Conservation (phyloP, 108 stramenopile species). For the Fistulifera solaris region DNA sequence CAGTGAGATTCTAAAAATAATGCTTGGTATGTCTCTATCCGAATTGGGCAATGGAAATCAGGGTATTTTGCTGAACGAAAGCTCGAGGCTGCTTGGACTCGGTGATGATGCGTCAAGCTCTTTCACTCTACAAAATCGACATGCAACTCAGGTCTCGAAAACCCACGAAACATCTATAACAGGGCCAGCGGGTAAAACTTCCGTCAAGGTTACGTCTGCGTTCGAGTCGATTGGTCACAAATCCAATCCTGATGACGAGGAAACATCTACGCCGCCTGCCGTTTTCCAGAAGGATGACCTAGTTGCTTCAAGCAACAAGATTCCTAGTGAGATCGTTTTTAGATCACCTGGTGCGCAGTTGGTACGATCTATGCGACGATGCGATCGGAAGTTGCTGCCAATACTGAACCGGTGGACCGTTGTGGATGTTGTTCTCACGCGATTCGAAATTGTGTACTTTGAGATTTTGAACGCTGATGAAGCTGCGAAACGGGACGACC, state of each 20-base stretch:
- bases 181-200: constrained; percentile 31
- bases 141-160: constrained; percentile 14
- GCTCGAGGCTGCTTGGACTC: too few relatives aligned
- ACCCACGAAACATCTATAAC: constrained; percentile 31
- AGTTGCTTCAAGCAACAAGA: too few relatives aligned
- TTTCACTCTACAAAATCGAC: neutral
- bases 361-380: constrained; percentile 75
- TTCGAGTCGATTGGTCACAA: neutral
- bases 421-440: constrained; percentile 78
- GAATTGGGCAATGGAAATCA: neutral
- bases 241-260: neutral
- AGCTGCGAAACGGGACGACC: neutral
- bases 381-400: constrained; percentile 64
- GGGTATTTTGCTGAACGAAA: neutral
- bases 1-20: constrained; percentile 64
- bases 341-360: constrained; percentile 46
- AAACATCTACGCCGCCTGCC: neutral
- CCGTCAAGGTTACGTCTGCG: constrained; percentile 1
- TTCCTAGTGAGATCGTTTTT: neutral
- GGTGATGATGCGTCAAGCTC: neutral
- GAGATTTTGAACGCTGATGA: neutral
- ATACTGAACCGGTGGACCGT: constrained; percentile 54
- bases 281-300: neutral
- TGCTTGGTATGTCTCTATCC: constrained; percentile 66
- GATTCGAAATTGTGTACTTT: constrained; percentile 58